Conservation (phyloP, 2,329 filamentous ascomycete species). For the Botryosphaeria dothidea region DNA sequence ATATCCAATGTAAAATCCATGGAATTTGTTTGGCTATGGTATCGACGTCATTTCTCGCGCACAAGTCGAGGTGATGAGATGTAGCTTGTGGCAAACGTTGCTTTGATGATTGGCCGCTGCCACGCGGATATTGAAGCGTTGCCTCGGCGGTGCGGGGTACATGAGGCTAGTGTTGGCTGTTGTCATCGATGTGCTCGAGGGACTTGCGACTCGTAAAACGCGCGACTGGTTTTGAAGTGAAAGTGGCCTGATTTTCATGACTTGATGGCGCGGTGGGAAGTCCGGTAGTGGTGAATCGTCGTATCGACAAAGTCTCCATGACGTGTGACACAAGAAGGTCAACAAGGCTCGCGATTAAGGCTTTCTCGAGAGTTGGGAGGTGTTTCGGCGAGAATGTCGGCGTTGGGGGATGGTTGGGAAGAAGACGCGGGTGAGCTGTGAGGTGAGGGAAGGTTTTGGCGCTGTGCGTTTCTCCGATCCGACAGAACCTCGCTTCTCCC, state of each 20-base stretch:
- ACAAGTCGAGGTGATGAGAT: not conserved
- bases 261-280: not conserved
- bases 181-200: not conserved
- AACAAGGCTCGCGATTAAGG: not conserved
- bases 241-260: not conserved
- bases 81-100: not conserved
- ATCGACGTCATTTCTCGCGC: not conserved
- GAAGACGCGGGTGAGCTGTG: not conserved
- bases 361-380: not conserved
- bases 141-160: not conserved
- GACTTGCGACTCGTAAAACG: not conserved
- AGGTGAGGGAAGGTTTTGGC: not conserved
- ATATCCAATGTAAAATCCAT: not conserved
- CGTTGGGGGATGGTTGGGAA: not conserved
- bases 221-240: not conserved
- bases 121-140: not conserved
- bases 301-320: no score
- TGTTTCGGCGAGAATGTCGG: not conserved
- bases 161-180: not conserved
- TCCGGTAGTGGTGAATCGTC: not conserved
- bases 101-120: not conserved
- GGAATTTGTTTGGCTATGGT: not conserved
- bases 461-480: not conserved
- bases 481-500: not conserved
- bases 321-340: not conserved